Percentiles rank a stretch among this genome's conserved stretches.
Evolutionary conservation across 2,329 filamentous ascomycete species (phyloP).

Genomic region (Penicillium crustosum): DNA sequence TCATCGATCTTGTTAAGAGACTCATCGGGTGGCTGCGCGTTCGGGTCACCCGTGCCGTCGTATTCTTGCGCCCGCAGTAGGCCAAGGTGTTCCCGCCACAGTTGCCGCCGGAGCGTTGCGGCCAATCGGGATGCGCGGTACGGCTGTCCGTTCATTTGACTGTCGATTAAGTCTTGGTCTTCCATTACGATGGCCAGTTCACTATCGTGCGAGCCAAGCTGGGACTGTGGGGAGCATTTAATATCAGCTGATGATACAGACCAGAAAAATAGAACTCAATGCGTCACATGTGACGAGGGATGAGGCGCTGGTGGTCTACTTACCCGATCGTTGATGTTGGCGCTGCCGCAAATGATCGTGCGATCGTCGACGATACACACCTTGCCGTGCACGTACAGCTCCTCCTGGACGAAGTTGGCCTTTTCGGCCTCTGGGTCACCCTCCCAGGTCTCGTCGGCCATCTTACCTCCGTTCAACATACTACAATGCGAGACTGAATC

Average conservation of each 20-base stretch:
- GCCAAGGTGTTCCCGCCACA: conserved; percentile 91
- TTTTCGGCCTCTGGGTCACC: conserved; percentile 73
- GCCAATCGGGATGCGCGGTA: conserved; percentile 75
- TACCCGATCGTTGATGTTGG: conserved; percentile 65
- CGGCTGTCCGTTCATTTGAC: conserved; percentile 69
- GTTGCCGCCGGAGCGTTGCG: conserved; percentile 74
- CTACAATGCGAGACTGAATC: conserved; percentile 73
- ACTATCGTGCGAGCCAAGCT: conserved; percentile 80
- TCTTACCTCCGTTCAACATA: conserved; percentile 68
- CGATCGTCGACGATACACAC: conserved; percentile 78
- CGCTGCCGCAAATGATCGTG: conserved; percentile 76
- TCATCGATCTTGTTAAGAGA: conserved; percentile 73
- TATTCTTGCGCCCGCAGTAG: conserved; percentile 71
- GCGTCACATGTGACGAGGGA: background rate
- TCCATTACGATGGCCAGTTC: conserved; percentile 90
- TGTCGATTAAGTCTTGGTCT: conserved; percentile 68
- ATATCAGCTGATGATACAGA: conserved; percentile 10
- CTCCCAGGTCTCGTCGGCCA: conserved; percentile 73
- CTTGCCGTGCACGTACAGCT: conserved; percentile 93
- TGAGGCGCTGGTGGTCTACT: conserved; percentile 11
- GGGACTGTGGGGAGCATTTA: conserved; percentile 53
- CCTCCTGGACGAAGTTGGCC: conserved; percentile 88
- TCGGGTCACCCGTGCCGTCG: conserved; percentile 66
- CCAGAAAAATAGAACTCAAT: background rate
- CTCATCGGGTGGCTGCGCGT: conserved; percentile 72